Evolutionary conservation across 1,284 basidiomycete species (phyloP), one percentile per base, ranked within the genome.

Genomic region (Lentinus polychrous): DNA sequence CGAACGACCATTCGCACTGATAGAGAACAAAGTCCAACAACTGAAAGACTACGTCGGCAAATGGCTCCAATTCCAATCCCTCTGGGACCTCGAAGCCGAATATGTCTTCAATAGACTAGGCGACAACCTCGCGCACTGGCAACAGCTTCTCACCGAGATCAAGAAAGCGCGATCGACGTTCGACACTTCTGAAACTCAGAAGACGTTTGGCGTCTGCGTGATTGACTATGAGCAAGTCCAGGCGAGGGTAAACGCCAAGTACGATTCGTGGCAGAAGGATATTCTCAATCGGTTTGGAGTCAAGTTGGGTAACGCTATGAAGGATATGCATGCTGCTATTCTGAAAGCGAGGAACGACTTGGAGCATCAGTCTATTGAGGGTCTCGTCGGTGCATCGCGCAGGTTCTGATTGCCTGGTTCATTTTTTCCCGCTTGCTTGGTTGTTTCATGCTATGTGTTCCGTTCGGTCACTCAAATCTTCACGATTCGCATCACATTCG

Each of bases 181-280:
- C 62, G 95, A 99, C 68, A 98, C 93, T 12, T 90, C 91, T 15
- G 94, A 97, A 58, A 94, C 92, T 11, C 85, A 89, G 59, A 91
- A 89, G 57, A 81, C 83, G 43, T 96, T 98, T 63, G 93, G 91
- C 1, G 90, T 95, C 4, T 94, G 91, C 59, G 80, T 95, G 38
- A 88, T 99, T 59, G 92, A 98, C 69, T 98, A 97, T 66, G 94
- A 97, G 65, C 94, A 96, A 64, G 95, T 97, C 17, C 96, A 99
- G 68, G 83, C 90, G 46, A 83, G 94, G 57, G 95, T 99, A 60
- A 98, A 97, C 64, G 91, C 94, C 51, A 98, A 98, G 73, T 98
- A 98, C 66, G 96, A 99, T 64, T 75, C 91, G 7, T 98, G 95
- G 95, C 94, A 99, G 73, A 76, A 87, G 54, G 96, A 98, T 59